phyloP scores from a whole-genome alignment of 306 rosid genomes.

The Trifolium fragiferum region DNA sequence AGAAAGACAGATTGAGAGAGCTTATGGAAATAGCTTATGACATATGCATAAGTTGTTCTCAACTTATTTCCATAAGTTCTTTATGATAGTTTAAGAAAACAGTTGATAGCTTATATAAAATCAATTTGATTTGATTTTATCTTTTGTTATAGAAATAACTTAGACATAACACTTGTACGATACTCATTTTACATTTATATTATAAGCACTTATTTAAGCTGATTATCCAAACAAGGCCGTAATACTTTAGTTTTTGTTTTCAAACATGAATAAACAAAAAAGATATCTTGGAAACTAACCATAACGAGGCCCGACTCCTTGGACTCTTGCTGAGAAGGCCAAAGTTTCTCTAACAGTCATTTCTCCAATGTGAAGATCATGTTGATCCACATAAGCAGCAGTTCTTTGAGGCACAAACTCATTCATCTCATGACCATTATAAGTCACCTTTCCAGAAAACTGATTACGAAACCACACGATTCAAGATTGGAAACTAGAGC shows the following conservation, averaged over 20 bases:
- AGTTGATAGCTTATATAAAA: background rate
- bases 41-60: background rate
- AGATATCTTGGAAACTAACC: slow-evolving; percentile 48
- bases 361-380: slow-evolving; percentile 76
- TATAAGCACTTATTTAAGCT: background rate
- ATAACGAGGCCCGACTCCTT: slow-evolving; percentile 73
- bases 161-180: background rate
- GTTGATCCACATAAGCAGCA: slow-evolving; percentile 74
- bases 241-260: background rate
- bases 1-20: background rate
- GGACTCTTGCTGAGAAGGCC: slow-evolving; percentile 85
- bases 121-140: background rate
- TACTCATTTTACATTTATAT: background rate
- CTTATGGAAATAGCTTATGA: background rate
- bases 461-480: slow-evolving; percentile 34
- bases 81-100: background rate
- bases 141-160: background rate
- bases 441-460: slow-evolving; percentile 65
- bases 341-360: slow-evolving; percentile 88
- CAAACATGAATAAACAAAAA: background rate
- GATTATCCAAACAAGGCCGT: background rate
- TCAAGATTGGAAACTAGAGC: background rate
- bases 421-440: slow-evolving; percentile 68
- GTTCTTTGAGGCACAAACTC: slow-evolving; percentile 85
- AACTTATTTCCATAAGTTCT: background rate